Base-by-base conservation (phyloP, 164 flowering plant species). In the Liriodendron chinense region DNA sequence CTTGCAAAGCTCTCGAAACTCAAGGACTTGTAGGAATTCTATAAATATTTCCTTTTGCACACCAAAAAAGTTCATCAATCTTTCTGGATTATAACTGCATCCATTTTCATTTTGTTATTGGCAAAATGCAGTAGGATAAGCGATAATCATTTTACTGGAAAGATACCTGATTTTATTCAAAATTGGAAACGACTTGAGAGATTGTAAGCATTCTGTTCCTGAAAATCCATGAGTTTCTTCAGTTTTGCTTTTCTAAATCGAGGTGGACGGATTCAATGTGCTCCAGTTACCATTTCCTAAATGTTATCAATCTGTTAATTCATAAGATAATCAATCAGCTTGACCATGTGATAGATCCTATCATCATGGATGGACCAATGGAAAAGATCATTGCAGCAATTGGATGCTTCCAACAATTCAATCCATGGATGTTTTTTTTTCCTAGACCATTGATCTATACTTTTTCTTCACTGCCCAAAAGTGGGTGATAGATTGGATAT, bases 111-210 rank as follows among this genome's bases (percentile, higher is more conserved):
- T 24, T 57, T 56, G n/a, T 20, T 14, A 21, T 53, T 23, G 5
- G 23, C 50, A 0, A 7, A 9, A 57, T 81, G 80, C 77, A 84
- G 83, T 59, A 71, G 87, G 70, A 78, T 86, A 56, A 83, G 86
- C 65, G 82, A 82, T 73, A 82, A 82, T 69, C 73, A 78, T 59
- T 83, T 86, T 22, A 80, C 74, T 23, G 89, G 89, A 65, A 76
- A 68, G 26, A 75, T 86, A 68, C 89, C 89, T 7, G 68, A 69
- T 66, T 74, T 75, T 50, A 77, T 86, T 50, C 56, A 71, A 59
- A 76, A 75, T 23, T 86, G 81, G 86, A 79, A 28, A 24, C 64
- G 66, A n/a, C 83, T 86, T 59, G 1, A 72, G 21, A 77, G 13
- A 16, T 28, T 84, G 88, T 86, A 75, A 84, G 86, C 53, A 20